These are phyloP conservation scores for Pseudopithomyces maydicus DNA, from an alignment of 2,329 filamentous ascomycete species.

Conservation along the genomic window DNA sequence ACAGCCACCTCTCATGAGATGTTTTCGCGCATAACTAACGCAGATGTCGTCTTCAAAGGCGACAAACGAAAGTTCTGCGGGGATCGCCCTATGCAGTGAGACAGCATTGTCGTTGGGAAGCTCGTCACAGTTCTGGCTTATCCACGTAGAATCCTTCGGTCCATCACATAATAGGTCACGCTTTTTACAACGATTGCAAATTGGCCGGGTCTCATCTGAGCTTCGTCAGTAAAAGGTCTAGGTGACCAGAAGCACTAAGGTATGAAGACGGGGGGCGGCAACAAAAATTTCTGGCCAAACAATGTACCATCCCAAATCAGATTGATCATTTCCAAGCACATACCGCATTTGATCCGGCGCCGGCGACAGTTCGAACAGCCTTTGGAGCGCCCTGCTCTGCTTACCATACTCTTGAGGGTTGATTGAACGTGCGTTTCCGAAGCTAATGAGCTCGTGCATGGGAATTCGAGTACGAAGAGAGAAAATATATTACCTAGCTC, in stretches of 20 bases:
- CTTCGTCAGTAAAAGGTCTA: neutral
- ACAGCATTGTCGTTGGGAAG: neutral
- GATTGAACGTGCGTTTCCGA: neutral
- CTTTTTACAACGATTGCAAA: conserved; percentile 6
- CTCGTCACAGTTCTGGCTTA: neutral
- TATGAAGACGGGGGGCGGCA: too few species aligned
- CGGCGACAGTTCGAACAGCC: conserved; percentile 5
- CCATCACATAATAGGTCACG: conserved; percentile 1
- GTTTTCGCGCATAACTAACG: conserved; percentile 32
- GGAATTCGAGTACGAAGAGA: too few species aligned
- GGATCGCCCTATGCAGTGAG: neutral
- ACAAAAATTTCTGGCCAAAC: too few species aligned
- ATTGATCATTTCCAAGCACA: neutral
- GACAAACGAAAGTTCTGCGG: conserved; percentile 18
- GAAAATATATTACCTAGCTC: too few species aligned
- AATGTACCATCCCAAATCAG: neutral
- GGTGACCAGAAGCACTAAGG: too few species aligned
- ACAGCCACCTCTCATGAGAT: conserved; percentile 28
- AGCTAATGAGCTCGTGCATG: neutral
- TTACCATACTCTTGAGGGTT: conserved; percentile 1
- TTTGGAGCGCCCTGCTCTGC: conserved; percentile 8
- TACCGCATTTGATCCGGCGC: conserved; percentile 5
- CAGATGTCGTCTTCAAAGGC: conserved; percentile 33
- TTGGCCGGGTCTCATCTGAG: conserved; percentile 1
- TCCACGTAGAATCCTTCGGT: conserved; percentile 4